These are phyloP conservation scores for Daldinia vernicosa DNA, from an alignment of 495 filamentous ascomycete genomes.

Conservation along the genomic window DNA sequence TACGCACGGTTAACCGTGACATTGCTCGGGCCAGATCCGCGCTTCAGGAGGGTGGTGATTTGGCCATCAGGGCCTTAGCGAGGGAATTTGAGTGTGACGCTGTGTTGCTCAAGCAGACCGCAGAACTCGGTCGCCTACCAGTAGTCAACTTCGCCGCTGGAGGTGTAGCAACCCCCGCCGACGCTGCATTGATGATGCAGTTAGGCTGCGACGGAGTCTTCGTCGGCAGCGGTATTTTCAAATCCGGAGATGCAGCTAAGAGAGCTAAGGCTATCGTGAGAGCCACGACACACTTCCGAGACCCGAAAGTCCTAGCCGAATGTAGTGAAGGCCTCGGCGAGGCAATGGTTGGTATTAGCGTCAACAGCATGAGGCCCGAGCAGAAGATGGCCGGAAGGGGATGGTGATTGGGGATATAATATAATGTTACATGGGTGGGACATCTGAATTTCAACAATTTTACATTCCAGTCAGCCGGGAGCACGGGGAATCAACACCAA, in stretches of 20 bases:
- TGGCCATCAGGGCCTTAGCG: constrained; percentile 77
- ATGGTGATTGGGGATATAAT: constrained; percentile 27
- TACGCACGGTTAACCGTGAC: constrained; percentile 86
- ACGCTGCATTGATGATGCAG: constrained; percentile 99
- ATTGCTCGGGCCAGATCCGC: constrained; percentile 78
- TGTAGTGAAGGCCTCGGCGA: constrained; percentile 87
- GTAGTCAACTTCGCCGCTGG: constrained; percentile 99
- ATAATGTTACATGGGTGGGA: not conserved
- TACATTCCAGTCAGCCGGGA: constrained; percentile 1
- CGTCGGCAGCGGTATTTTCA: constrained; percentile 97
- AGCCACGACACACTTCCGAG: constrained; percentile 87
- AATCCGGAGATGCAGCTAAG: constrained; percentile 86
- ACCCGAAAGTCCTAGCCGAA: constrained; percentile 86
- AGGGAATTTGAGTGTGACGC: constrained; percentile 82
- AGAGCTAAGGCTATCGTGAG: constrained; percentile 94
- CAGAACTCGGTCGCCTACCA: constrained; percentile 84
- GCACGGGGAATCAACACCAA: not conserved
- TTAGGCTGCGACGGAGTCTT: constrained; percentile 98
- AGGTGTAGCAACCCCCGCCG: constrained; percentile 93
- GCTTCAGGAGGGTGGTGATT: constrained; percentile 63
- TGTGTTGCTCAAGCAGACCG: constrained; percentile 83
- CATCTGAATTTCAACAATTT: constrained; percentile 26
- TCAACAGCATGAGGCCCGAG: constrained; percentile 71
- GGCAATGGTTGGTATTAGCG: constrained; percentile 96
- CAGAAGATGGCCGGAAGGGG: constrained; percentile 89